A percentile compares a stretch with the other conserved stretches of the same genome.
phyloP scores from a whole-genome alignment of 176 grass and related monocot genomes.

The Areca catechu region DNA sequence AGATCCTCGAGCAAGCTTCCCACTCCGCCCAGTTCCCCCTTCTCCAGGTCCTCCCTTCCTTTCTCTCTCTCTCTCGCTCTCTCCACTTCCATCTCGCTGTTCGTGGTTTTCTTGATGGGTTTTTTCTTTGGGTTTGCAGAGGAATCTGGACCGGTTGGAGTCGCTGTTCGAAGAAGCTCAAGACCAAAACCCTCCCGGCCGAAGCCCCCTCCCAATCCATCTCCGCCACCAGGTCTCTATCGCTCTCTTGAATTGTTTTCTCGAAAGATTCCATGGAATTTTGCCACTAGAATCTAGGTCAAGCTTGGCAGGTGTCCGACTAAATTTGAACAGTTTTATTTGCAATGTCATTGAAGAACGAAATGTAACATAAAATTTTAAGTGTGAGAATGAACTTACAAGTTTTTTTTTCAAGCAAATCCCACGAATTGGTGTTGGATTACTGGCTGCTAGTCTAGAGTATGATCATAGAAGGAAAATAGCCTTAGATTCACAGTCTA shows the following conservation, averaged over 20 bases:
- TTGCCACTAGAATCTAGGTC: too few species aligned
- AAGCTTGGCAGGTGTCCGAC: too few species aligned
- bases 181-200: slow-evolving; percentile 79
- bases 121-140: slow-evolving; percentile 30
- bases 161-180: slow-evolving; percentile 93
- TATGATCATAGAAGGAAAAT: too few species aligned
- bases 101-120: too few species aligned
- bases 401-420: too few species aligned
- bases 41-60: slow-evolving; percentile 44
- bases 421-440: too few species aligned
- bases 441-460: too few species aligned
- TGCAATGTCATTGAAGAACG: too few species aligned
- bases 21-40: slow-evolving; percentile 70
- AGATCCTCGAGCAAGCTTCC: slow-evolving; percentile 74
- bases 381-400: too few species aligned
- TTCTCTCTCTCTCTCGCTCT: background rate
- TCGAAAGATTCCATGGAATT: background rate
- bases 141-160: slow-evolving; percentile 89
- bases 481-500: too few species aligned
- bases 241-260: background rate
- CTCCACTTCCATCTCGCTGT: background rate
- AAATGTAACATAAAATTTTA: too few species aligned
- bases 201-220: slow-evolving; percentile 69
- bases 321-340: too few species aligned
- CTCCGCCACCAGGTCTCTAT: slow-evolving; percentile 62